These are phyloP conservation scores for Trypanosomatidae sp. DNA, from an alignment of 208 protist genomes.

Conservation along the genomic window DNA sequence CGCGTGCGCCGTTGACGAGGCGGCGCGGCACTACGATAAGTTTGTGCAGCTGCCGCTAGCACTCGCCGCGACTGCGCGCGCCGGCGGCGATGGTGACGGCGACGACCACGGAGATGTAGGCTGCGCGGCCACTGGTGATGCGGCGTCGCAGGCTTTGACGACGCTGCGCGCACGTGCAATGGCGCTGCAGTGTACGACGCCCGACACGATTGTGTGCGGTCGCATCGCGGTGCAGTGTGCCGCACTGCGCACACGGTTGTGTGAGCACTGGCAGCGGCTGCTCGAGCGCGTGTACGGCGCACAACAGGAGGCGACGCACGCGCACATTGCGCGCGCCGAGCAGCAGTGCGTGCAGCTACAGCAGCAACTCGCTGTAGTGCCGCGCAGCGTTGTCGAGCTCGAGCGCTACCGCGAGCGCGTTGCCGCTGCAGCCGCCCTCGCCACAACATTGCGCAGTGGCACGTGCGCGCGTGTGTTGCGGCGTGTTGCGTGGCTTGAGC, in stretches of 20 bases:
- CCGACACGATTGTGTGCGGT: no score
- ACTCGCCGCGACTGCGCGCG: no score
- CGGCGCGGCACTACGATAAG: background rate
- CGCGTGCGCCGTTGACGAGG: background rate
- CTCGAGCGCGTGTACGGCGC: constrained; percentile 25
- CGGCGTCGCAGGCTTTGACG: no score
- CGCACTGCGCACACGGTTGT: constrained; percentile 31
- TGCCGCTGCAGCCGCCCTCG: constrained; percentile 18
- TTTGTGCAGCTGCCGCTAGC: no score
- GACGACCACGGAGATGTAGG: no score
- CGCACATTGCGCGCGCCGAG: constrained; percentile 15
- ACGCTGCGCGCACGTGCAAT: no score
- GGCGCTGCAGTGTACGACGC: no score
- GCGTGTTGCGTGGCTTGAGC: constrained; percentile 56
- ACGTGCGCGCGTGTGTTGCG: constrained; percentile 31
- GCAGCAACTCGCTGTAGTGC: constrained; percentile 17
- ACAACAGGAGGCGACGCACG: constrained; percentile 19
- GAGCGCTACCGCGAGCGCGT: constrained; percentile 29
- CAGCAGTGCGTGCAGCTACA: constrained; percentile 19
- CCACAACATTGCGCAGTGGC: constrained; percentile 16
- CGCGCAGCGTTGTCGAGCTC: constrained; percentile 57
- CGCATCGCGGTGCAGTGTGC: constrained; percentile 51
- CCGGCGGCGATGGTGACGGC: no score
- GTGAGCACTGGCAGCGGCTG: constrained; percentile 35
- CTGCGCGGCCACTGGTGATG: no score